Percentiles rank a stretch among this genome's conserved stretches.
These are phyloP conservation scores for Fusarium praegraminearum DNA, from an alignment of 2,329 filamentous ascomycete species.

Conservation along the genomic window DNA sequence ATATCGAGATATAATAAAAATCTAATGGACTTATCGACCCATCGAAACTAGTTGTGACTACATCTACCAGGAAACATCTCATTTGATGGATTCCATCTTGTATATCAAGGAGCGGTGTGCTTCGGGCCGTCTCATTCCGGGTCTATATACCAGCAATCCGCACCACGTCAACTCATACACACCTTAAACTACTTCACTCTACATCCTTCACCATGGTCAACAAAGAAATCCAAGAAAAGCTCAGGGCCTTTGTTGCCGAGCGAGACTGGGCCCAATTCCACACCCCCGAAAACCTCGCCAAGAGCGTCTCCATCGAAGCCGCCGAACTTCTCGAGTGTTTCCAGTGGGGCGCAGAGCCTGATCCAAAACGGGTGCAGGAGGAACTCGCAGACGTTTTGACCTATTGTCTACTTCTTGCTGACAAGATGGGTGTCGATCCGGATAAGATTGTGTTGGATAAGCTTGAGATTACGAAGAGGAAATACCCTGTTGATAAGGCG, in stretches of 20 bases:
- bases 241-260: not conserved
- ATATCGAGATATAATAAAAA: not conserved
- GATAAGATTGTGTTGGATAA: constrained; percentile 2
- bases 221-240: not conserved
- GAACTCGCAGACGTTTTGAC: not conserved
- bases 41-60: too few species aligned
- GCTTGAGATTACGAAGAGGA: not conserved
- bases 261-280: constrained; percentile 4
- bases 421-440: not conserved
- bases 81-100: too few species aligned
- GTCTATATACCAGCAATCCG: not conserved
- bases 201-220: not conserved
- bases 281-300: not conserved
- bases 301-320: not conserved
- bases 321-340: not conserved
- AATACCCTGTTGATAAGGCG: not conserved
- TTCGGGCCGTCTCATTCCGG: not conserved
- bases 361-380: not conserved
- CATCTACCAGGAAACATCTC: too few species aligned
- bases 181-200: not conserved
- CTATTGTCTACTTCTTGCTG: not conserved
- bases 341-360: not conserved
- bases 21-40: too few species aligned
- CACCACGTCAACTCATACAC: not conserved
- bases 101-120: not conserved